These are phyloP conservation scores for Sungouiella thailandica DNA, from an alignment of 805 yeast species.

Conservation along the genomic window DNA sequence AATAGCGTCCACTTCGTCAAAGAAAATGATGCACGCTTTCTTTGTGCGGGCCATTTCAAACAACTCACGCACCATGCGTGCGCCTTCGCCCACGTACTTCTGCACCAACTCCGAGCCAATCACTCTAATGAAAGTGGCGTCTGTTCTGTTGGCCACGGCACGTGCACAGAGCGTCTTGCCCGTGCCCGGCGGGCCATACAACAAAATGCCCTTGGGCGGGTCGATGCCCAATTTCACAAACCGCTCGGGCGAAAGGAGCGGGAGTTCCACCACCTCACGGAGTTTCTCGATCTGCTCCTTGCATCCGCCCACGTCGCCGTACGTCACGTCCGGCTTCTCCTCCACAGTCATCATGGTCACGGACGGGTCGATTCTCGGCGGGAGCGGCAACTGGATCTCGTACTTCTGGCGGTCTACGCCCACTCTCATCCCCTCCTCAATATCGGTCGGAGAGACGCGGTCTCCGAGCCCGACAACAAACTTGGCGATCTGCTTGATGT, in stretches of 20 bases:
- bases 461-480: conserved; percentile 96
- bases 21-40: conserved; percentile 95
- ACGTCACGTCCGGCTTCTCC: conserved; percentile 98
- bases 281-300: conserved; percentile 86
- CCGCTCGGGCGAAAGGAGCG: conserved; percentile 81
- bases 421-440: conserved; percentile 99
- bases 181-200: conserved; percentile 98
- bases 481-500: conserved; percentile 96
- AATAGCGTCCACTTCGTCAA: conserved; percentile 97
- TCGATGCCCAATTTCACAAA: conserved; percentile 96
- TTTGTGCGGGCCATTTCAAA: conserved; percentile 99
- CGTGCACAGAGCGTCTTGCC: conserved; percentile 98
- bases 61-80: conserved; percentile 97
- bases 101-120: conserved; percentile 98
- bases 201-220: conserved; percentile 95
- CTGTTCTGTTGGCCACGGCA: conserved; percentile 98
- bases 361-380: conserved; percentile 95
- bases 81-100: conserved; percentile 99
- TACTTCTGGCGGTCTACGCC: conserved; percentile 98
- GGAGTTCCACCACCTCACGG: conserved; percentile 20
- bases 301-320: conserved; percentile 97
- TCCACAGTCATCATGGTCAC: conserved; percentile 99
- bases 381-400: conserved; percentile 94
- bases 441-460: conserved; percentile 96
- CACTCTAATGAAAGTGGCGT: conserved; percentile 96